phyloP scores from a whole-genome alignment of 345 rosid species.

The Eucalyptus decipiens region DNA sequence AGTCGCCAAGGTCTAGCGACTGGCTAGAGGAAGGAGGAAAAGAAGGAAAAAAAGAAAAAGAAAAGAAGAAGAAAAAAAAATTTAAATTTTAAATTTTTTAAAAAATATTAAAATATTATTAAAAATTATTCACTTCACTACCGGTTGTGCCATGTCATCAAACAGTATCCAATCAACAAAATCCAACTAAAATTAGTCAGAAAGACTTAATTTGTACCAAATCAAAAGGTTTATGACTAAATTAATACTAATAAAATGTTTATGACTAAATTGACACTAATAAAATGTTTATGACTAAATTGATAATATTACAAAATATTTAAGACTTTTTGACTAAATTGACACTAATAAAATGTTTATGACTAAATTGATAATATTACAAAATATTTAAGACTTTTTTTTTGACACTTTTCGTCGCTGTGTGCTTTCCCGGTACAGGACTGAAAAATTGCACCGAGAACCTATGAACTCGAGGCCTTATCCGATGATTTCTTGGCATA shows the following conservation, averaged over 20 bases:
- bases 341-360: too few species aligned
- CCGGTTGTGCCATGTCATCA: accelerated
- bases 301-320: accelerated
- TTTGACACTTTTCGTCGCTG: background rate
- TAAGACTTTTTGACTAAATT: too few species aligned
- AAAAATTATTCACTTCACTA: accelerated
- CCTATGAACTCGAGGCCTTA: too few species aligned
- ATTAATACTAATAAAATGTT: accelerated
- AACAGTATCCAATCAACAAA: accelerated
- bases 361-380: accelerated
- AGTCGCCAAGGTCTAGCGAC: too few species aligned
- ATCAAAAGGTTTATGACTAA: too few species aligned
- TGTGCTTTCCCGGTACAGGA: background rate
- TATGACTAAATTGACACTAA: accelerated
- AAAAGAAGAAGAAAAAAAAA: accelerated
- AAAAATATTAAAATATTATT: accelerated
- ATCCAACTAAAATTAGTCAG: accelerated
- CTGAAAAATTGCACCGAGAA: background rate
- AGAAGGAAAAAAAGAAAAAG: accelerated
- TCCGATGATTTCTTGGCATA: too few species aligned
- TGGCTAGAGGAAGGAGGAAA: too few species aligned
- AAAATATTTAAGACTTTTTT: too few species aligned
- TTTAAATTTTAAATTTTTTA: too few species aligned
- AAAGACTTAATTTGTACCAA: accelerated
- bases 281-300: accelerated